A percentile compares a stretch with the other conserved stretches of the same genome.
Evolutionary conservation across 2,329 filamentous ascomycete species (phyloP).

Genomic region (Akanthomyces muscarius): DNA sequence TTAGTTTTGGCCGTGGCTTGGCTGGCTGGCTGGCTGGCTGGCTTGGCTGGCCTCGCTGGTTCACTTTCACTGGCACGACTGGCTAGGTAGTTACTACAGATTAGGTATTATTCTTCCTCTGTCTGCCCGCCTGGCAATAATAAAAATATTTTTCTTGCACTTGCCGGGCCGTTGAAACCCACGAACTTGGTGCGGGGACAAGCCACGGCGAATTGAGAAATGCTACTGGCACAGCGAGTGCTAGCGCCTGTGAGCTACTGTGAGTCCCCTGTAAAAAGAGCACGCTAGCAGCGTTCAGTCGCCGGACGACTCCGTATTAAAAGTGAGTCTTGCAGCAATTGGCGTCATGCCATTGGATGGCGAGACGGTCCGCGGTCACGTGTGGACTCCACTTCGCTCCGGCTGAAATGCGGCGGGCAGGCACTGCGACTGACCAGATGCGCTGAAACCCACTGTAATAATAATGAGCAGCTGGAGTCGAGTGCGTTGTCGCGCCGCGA

Average conservation of each 20-base stretch:
- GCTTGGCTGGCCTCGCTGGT: too few relatives aligned
- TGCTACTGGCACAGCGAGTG: background rate
- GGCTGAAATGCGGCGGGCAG: constrained; percentile 6
- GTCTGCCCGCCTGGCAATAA: background rate
- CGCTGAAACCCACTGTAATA: background rate
- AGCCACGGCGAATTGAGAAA: constrained; percentile 1
- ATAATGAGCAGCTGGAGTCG: background rate
- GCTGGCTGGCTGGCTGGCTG: background rate
- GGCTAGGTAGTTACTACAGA: too few relatives aligned
- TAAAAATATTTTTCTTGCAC: background rate
- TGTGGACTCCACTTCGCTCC: background rate
- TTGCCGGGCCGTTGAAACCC: constrained; percentile 9
- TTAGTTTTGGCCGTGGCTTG: constrained; percentile 7
- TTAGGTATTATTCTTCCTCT: background rate
- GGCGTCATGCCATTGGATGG: constrained; percentile 1
- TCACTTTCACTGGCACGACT: background rate
- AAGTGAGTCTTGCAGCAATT: background rate
- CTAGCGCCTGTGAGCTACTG: background rate
- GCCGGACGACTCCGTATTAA: background rate
- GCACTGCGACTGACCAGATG: background rate
- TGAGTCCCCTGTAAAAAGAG: background rate
- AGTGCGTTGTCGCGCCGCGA: background rate
- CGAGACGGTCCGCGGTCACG: constrained; percentile 4
- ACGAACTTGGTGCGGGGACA: constrained; percentile 7
- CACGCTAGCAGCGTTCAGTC: background rate